phyloP scores from a whole-genome alignment of 202 grass and related monocot species.

The Eragrostis tef region DNA sequence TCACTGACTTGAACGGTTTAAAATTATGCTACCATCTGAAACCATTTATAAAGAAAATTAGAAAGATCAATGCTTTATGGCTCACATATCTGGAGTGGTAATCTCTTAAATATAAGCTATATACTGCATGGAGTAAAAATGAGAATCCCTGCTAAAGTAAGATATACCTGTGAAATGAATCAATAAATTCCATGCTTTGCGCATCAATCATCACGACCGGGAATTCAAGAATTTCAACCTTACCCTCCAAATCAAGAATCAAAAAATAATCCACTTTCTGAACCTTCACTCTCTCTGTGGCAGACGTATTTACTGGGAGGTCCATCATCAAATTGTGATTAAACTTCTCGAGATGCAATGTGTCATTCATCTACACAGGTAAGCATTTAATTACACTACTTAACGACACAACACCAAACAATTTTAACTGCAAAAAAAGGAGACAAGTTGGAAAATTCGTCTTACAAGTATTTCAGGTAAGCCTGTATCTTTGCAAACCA shows the following conservation, averaged over 20 bases:
- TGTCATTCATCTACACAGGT: slow-evolving; percentile 70
- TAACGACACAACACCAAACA: not conserved
- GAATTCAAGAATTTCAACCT: slow-evolving; percentile 97
- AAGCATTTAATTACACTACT: slow-evolving; percentile 35
- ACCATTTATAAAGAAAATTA: slow-evolving; percentile 8
- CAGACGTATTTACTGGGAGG: slow-evolving; percentile 57
- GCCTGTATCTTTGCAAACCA: slow-evolving; percentile 10
- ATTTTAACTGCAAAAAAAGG: not conserved
- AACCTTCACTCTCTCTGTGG: slow-evolving; percentile 57
- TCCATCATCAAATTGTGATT: slow-evolving; percentile 70
- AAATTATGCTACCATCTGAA: not conserved
- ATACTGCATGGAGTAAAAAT: not conserved
- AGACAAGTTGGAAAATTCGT: not conserved
- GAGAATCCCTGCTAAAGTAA: slow-evolving; percentile 40
- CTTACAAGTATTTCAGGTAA: slow-evolving; percentile 12
- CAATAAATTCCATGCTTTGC: slow-evolving; percentile 70
- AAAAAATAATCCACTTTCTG: slow-evolving; percentile 83
- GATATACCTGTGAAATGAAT: slow-evolving; percentile 87
- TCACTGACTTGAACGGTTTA: not conserved
- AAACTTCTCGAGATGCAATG: slow-evolving; percentile 75
- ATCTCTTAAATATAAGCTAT: slow-evolving; percentile 31
- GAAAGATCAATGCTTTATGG: not conserved
- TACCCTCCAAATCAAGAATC: slow-evolving; percentile 94
- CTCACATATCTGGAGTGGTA: slow-evolving; percentile 14
- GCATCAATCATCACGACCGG: slow-evolving; percentile 89